Percentiles rank a stretch among this genome's conserved stretches.
These are phyloP conservation scores for Rhodamnia argentea DNA, from an alignment of 345 rosid species.

Conservation along the genomic window DNA sequence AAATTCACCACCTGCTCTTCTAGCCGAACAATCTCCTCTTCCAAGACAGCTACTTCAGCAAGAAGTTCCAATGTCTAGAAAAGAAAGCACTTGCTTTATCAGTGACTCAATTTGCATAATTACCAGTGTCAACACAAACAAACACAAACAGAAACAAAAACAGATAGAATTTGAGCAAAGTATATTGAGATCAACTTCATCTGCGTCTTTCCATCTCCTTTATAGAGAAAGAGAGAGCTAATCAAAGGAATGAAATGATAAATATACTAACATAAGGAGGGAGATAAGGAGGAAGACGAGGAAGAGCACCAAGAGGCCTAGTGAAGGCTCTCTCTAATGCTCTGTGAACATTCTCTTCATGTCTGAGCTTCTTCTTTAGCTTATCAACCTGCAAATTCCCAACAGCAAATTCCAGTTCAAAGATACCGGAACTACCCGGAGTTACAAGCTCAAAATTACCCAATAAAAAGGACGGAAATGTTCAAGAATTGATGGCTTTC, in stretches of 20 bases:
- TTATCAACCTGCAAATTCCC: constrained; percentile 62
- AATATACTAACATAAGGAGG: constrained; percentile 62
- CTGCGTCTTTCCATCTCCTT: background rate
- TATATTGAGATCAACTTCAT: background rate
- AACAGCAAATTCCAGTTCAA: background rate
- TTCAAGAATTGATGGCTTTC: background rate
- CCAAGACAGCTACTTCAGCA: constrained; percentile 97
- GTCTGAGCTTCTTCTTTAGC: constrained; percentile 87
- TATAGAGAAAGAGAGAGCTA: background rate
- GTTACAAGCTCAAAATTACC: background rate
- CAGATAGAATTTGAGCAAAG: background rate
- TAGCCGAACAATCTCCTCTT: constrained; percentile 90
- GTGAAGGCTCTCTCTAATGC: constrained; percentile 91
- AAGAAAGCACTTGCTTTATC: background rate
- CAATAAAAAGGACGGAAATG: background rate
- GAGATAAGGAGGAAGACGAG: constrained; percentile 92
- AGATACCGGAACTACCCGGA: background rate
- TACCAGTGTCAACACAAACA: background rate
- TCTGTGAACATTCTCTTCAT: constrained; percentile 95
- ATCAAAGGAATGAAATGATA: background rate
- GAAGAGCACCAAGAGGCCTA: constrained; percentile 92
- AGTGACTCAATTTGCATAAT: background rate
- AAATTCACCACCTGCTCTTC: constrained; percentile 90
- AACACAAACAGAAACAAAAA: background rate
- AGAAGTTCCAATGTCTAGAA: constrained; percentile 86